phyloP scores from a whole-genome alignment of 768 basidiomycete genomes.

The Hericium alpestre region DNA sequence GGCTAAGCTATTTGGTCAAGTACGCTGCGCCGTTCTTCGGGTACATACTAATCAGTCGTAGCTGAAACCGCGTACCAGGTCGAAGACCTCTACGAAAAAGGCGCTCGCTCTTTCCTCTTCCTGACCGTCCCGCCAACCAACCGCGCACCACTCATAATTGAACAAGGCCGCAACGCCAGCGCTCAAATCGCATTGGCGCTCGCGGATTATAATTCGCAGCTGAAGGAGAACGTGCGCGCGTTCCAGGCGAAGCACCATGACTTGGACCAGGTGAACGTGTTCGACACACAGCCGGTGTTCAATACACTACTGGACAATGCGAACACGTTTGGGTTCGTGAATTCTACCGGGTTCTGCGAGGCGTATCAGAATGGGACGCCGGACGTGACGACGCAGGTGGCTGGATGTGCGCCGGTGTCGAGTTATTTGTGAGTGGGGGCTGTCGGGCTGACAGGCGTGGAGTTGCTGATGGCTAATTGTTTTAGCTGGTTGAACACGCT shows the following conservation, averaged over 20 bases:
- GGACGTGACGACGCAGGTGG: slow-evolving; percentile 38
- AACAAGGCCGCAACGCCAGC: slow-evolving; percentile 23
- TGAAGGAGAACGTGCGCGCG: slow-evolving; percentile 24
- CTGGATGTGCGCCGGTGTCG: slow-evolving; percentile 50
- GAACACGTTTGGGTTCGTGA: slow-evolving; percentile 43
- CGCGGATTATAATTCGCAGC: slow-evolving; percentile 40
- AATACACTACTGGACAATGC: slow-evolving; percentile 46
- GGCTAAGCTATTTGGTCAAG: slow-evolving; percentile 24
- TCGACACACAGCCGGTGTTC: slow-evolving; percentile 50
- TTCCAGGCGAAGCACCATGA: slow-evolving; percentile 34
- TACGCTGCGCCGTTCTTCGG: slow-evolving; percentile 1
- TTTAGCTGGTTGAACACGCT: slow-evolving; percentile 50
- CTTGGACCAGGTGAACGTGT: slow-evolving; percentile 35
- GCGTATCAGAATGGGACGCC: slow-evolving; percentile 52
- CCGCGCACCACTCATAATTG: slow-evolving; percentile 29
- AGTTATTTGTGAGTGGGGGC: slow-evolving; percentile 46
- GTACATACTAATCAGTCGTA: background rate
- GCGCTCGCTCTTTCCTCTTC: slow-evolving; percentile 29
- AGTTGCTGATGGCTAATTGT: too few relatives aligned
- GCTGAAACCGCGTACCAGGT: slow-evolving; percentile 23
- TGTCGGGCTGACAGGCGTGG: background rate
- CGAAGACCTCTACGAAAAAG: slow-evolving; percentile 35
- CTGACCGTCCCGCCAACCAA: slow-evolving; percentile 29
- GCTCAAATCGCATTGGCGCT: slow-evolving; percentile 25
- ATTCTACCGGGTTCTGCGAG: slow-evolving; percentile 47